Conservation (phyloP, 2,329 filamentous ascomycete species). For the Lasiodiplodia gonubiensis region DNA sequence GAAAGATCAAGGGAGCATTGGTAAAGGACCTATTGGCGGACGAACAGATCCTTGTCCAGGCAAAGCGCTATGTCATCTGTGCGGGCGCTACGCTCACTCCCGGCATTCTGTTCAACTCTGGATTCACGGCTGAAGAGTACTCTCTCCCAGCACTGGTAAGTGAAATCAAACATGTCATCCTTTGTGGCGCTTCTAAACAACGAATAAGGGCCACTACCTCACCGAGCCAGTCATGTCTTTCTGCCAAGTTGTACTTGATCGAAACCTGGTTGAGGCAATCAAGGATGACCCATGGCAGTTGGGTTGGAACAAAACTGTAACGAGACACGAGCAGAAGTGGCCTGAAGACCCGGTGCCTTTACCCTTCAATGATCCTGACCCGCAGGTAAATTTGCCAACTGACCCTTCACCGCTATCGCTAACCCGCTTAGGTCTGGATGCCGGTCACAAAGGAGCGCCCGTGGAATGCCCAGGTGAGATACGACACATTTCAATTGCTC, state of each 20-base stretch:
- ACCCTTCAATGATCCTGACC: not conserved
- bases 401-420: not conserved
- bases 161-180: not conserved
- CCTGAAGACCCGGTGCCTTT: not conserved
- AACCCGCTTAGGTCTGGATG: not conserved
- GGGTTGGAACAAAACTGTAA: not conserved
- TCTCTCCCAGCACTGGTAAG: constrained; percentile 23
- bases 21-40: not conserved
- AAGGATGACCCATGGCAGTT: not conserved
- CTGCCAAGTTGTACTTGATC: constrained; percentile 37
- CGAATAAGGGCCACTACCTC: not conserved
- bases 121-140: constrained; percentile 12
- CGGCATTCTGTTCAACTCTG: constrained; percentile 35
- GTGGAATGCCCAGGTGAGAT: not conserved
- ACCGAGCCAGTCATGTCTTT: constrained; percentile 34
- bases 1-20: not conserved
- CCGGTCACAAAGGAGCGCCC: not conserved
- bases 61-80: constrained; percentile 37
- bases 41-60: constrained; percentile 30
- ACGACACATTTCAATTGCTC: not conserved
- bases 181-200: not conserved
- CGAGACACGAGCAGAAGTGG: not conserved
- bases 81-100: constrained; percentile 37
- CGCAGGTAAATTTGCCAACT: not conserved
- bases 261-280: constrained; percentile 21